Conservation (phyloP, 768 basidiomycete species). For the Leccinum fibrillosum region DNA sequence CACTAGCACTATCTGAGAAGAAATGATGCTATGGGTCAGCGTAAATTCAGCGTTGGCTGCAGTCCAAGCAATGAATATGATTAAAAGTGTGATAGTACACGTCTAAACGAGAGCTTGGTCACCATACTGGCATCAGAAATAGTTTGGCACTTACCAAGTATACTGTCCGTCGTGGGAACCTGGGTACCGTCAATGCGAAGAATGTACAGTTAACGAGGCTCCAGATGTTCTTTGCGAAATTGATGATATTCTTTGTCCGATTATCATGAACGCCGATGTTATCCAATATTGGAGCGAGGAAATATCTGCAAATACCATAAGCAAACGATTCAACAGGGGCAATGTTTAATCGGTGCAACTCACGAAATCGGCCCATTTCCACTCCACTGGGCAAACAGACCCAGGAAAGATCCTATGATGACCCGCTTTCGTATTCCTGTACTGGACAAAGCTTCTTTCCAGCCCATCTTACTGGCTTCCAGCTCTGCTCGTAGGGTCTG, state of each 20-base stretch:
- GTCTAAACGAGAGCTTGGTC: conserved; percentile 1
- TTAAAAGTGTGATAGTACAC: conserved; percentile 14
- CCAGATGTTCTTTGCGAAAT: conserved; percentile 13
- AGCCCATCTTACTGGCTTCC: background rate
- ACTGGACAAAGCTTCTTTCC: conserved; percentile 1
- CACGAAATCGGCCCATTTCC: conserved; percentile 14
- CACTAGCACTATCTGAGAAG: conserved; percentile 9
- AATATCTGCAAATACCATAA: conserved; percentile 5
- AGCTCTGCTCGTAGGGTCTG: conserved; percentile 22
- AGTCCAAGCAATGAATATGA: conserved; percentile 16
- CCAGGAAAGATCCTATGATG: conserved; percentile 11
- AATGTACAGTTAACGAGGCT: conserved; percentile 3
- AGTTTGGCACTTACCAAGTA: conserved; percentile 9
- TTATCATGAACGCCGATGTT: conserved; percentile 21
- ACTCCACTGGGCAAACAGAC: conserved; percentile 14
- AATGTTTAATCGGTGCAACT: background rate
- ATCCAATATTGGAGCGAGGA: conserved; percentile 13
- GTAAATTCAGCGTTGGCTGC: conserved; percentile 20
- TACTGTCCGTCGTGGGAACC: conserved; percentile 16
- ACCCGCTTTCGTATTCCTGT: conserved; percentile 17
- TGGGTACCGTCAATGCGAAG: conserved; percentile 4
- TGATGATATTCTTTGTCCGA: conserved; percentile 15
- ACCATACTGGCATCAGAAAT: background rate
- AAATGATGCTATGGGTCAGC: conserved; percentile 1
- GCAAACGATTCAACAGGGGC: background rate